Evolutionary conservation across 257 asterid species (phyloP).

Genomic region (Echium plantagineum): DNA sequence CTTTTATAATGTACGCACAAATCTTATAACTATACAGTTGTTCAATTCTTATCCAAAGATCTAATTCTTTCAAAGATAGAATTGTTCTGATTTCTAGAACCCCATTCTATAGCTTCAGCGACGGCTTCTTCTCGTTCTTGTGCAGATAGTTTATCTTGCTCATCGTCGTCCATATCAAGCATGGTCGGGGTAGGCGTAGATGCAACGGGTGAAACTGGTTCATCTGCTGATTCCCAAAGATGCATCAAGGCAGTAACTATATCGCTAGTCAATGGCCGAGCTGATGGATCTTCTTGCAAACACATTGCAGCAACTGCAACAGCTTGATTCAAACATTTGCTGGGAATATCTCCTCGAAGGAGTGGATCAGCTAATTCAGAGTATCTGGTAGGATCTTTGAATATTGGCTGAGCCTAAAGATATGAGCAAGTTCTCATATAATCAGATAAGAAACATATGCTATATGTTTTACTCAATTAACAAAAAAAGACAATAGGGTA

Average conservation of each 20-base stretch:
- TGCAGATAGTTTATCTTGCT: conserved; percentile 10
- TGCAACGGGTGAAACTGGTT: conserved; percentile 10
- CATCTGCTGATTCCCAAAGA: conserved; percentile 35
- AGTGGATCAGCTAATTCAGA: conserved; percentile 58
- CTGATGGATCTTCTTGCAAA: conserved; percentile 48
- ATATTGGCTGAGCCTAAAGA: conserved; percentile 52
- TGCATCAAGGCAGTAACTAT: conserved; percentile 82
- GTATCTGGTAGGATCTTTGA: conserved; percentile 48
- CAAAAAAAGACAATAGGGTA: not conserved
- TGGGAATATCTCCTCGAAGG: conserved; percentile 44
- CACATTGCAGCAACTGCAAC: conserved; percentile 81
- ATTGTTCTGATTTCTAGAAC: conserved; percentile 15
- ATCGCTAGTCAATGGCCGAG: conserved; percentile 69
- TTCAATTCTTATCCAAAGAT: no score
- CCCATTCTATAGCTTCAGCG: conserved; percentile 95
- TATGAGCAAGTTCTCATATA: not conserved
- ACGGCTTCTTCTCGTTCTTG: conserved; percentile 53
- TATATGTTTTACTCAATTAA: not conserved
- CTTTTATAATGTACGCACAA: no score
- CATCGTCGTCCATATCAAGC: conserved; percentile 2
- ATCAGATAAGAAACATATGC: not conserved
- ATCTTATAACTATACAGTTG: no score
- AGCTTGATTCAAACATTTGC: conserved; percentile 61
- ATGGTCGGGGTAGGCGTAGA: conserved; percentile 9
- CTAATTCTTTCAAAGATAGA: no score